Evolutionary conservation across 2,329 filamentous ascomycete genomes (phyloP), one percentile per base, ranked within the genome.

Genomic region (Aspergillus sp.): DNA sequence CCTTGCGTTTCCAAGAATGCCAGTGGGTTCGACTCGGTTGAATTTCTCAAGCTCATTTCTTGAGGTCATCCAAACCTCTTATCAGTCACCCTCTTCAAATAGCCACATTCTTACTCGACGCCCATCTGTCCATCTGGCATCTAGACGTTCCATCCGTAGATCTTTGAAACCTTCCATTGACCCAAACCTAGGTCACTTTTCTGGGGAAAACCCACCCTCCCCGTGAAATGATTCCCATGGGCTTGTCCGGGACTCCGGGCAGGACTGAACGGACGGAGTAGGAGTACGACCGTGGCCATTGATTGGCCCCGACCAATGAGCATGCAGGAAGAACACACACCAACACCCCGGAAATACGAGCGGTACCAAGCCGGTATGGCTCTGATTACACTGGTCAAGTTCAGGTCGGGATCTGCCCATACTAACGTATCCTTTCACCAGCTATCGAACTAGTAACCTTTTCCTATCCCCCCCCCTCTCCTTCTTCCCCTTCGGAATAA

Each of bases 51-150:
- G 64, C 66, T 69, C 66, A 68, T 71, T 64, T 53, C 48, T 68
- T 62, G 53, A 63, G 62, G 66, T 71, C 70, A 73, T 70, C 32
- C 61, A 60, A 63, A 62, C 50, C 61, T 56, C 67, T 72, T 70
- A 69, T 70, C 67, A 58, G 60, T 48, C 59, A 50, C 47, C 17
- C 47, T 17, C 47, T 50, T 62, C 53, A 32, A 55, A 55, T 62
- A 49, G 38, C 60, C 52, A 47, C 8, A 8, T 55, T 48, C 51
- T 60, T 38, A 61, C 52, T 61, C 59, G 60, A 51, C 27, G 17
- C 25, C 49, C 32, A 36, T 36, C 32, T 36, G 42, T 44, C 30
- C 39, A 27, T 52, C n/a, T 55, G 41, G 23, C 25, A 42, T 30
- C 13, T 44, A 44, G 38, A 32, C 19, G 15, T 50, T 36, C 61